These are phyloP conservation scores for Trichoderma brevicompactum DNA, from an alignment of 2,329 filamentous ascomycete species.

Conservation along the genomic window DNA sequence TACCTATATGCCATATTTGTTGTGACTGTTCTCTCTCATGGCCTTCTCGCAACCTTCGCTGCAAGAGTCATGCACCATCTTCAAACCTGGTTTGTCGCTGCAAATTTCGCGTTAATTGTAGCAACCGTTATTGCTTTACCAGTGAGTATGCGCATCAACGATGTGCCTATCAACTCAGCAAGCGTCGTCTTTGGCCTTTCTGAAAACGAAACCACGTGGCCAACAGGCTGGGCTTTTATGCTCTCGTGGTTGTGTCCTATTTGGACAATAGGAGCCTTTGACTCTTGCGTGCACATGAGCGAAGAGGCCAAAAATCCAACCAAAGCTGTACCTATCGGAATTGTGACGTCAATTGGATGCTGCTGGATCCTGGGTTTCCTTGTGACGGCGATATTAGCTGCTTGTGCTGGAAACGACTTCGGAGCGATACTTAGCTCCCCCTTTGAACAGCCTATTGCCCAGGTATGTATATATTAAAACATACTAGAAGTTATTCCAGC, in stretches of 20 bases:
- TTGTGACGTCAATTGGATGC: conserved; percentile 4
- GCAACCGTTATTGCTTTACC: conserved; percentile 2
- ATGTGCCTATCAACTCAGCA: not conserved
- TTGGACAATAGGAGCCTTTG: conserved; percentile 19
- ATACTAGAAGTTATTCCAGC: too few relatives aligned
- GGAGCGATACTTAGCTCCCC: not conserved
- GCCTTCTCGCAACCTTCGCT: not conserved
- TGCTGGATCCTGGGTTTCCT: conserved; percentile 19
- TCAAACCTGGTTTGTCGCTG: conserved; percentile 11
- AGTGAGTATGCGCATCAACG: conserved; percentile 4
- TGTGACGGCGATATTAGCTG: not conserved
- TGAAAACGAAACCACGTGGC: not conserved
- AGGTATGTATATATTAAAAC: not conserved
- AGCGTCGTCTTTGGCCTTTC: not conserved
- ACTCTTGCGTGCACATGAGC: conserved; percentile 19
- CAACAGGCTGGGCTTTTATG: conserved; percentile 10
- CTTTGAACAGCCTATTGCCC: conserved; percentile 12
- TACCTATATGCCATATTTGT: conserved; percentile 13
- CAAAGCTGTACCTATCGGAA: conserved; percentile 1
- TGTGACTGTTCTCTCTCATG: conserved; percentile 7
- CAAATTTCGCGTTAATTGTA: conserved; percentile 8
- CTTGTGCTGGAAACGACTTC: not conserved
- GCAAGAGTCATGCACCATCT: conserved; percentile 15
- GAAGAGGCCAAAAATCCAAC: conserved; percentile 10
- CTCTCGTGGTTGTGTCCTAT: conserved; percentile 14